A percentile compares a stretch with the other conserved stretches of the same genome.
Evolutionary conservation across 805 yeast genomes (phyloP).

Genomic region (Maudiozyma barnettii): DNA sequence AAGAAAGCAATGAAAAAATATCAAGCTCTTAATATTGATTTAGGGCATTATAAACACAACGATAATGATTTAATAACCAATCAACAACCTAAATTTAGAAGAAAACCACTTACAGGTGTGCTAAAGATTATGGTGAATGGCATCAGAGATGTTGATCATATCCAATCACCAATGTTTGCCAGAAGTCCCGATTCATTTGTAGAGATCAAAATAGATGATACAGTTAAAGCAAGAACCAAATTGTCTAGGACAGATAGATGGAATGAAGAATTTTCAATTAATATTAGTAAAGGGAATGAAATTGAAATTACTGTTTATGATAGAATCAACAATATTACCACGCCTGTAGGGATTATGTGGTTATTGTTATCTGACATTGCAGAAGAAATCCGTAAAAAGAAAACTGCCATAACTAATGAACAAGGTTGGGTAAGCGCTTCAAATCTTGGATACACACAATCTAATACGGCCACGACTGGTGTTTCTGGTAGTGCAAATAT

Average conservation of each 20-base stretch:
- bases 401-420: conserved; percentile 63
- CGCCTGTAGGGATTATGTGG: conserved; percentile 93
- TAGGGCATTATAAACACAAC: conserved; percentile 46
- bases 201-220: conserved; percentile 79
- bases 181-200: conserved; percentile 74
- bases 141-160: conserved; percentile 85
- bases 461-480: background rate
- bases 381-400: conserved; percentile 87
- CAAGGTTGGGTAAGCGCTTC: conserved; percentile 88
- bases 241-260: conserved; percentile 69
- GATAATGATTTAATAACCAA: conserved; percentile 52
- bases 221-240: conserved; percentile 66
- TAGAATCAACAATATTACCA: conserved; percentile 49
- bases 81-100: conserved; percentile 61
- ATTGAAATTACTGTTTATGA: conserved; percentile 83
- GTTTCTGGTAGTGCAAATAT: background rate
- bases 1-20: conserved; percentile 78
- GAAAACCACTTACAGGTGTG: conserved; percentile 77
- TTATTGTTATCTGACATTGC: conserved; percentile 81
- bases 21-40: conserved; percentile 73
- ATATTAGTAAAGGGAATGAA: conserved; percentile 86
- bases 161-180: conserved; percentile 71
- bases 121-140: conserved; percentile 65
- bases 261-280: conserved; percentile 71
- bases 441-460: conserved; percentile 16